These are phyloP conservation scores for Astrephomene gubernaculifera DNA, from an alignment of 139 green algal species.

Conservation along the genomic window DNA sequence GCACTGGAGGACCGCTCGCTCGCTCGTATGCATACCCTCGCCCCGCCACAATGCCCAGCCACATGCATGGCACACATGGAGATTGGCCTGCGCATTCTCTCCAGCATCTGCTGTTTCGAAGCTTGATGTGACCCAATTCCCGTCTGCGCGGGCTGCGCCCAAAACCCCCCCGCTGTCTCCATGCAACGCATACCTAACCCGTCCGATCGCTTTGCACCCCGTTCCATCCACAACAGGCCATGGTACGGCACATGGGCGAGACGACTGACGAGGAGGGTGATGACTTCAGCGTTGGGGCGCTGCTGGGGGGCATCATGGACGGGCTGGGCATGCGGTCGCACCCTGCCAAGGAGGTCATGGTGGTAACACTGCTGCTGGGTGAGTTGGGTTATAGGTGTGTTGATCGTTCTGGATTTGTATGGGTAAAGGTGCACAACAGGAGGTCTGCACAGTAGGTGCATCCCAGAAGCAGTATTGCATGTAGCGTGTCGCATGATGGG, in stretches of 20 bases:
- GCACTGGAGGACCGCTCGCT: no score
- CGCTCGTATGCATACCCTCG: no score
- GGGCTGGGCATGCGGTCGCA: neutral
- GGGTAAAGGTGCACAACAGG: neutral
- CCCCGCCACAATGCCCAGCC: no score
- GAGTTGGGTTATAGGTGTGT: neutral
- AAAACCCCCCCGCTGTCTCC: no score
- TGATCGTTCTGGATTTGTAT: neutral
- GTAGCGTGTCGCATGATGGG: neutral
- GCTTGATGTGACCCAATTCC: no score
- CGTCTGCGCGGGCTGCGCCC: no score
- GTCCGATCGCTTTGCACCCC: neutral
- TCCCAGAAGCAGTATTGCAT: neutral
- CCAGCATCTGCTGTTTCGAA: no score
- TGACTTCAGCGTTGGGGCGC: neutral
- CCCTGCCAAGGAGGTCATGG: conserved; percentile 32
- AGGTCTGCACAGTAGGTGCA: neutral
- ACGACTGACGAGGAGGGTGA: conserved; percentile 11
- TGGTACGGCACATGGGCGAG: conserved; percentile 24
- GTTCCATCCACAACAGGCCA: neutral
- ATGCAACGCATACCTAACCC: no score
- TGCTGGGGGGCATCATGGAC: neutral
- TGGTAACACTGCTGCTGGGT: conserved; percentile 48
- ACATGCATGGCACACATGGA: no score
- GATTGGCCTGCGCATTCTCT: no score